A percentile compares a stretch with the other conserved stretches of the same genome.
phyloP scores from a whole-genome alignment of 208 protist species.

The Acanthamoeba triangularis region DNA sequence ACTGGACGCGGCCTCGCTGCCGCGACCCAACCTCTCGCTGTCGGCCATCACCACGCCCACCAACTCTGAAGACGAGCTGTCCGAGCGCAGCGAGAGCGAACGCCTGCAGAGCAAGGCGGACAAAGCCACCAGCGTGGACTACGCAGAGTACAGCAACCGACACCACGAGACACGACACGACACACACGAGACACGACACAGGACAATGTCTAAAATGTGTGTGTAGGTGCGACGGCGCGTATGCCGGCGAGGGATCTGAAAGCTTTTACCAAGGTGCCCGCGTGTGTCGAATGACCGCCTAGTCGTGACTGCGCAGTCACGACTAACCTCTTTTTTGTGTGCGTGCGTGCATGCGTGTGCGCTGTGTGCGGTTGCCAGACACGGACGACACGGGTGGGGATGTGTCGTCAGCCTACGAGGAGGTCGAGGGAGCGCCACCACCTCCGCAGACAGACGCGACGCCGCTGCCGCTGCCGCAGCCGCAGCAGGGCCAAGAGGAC shows the following conservation, averaged over 20 bases:
- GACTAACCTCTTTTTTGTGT: too few species aligned
- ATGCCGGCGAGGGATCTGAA: too few species aligned
- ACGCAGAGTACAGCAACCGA: background rate
- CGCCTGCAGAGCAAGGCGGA: too few species aligned
- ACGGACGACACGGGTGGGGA: background rate
- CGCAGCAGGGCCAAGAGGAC: background rate
- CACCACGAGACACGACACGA: too few species aligned
- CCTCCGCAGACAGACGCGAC: background rate
- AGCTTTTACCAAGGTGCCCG: too few species aligned
- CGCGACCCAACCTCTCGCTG: slow-evolving; percentile 35
- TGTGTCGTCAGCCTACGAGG: slow-evolving; percentile 9
- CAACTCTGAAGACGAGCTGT: background rate
- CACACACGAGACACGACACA: too few species aligned
- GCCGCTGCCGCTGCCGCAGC: background rate
- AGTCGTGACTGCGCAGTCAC: too few species aligned
- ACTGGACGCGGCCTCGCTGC: slow-evolving; percentile 18
- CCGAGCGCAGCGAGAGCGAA: background rate
- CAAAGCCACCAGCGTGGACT: background rate
- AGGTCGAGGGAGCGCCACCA: background rate
- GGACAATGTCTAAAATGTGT: too few species aligned
- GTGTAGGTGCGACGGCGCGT: too few species aligned
- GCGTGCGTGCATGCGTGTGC: too few species aligned
- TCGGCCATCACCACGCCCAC: background rate
- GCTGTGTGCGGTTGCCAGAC: background rate
- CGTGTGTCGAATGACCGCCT: too few species aligned